A percentile compares a stretch with the other conserved stretches of the same genome.
These are phyloP conservation scores for Strobilomyces dryophilus DNA, from an alignment of 768 basidiomycete genomes.

Conservation along the genomic window DNA sequence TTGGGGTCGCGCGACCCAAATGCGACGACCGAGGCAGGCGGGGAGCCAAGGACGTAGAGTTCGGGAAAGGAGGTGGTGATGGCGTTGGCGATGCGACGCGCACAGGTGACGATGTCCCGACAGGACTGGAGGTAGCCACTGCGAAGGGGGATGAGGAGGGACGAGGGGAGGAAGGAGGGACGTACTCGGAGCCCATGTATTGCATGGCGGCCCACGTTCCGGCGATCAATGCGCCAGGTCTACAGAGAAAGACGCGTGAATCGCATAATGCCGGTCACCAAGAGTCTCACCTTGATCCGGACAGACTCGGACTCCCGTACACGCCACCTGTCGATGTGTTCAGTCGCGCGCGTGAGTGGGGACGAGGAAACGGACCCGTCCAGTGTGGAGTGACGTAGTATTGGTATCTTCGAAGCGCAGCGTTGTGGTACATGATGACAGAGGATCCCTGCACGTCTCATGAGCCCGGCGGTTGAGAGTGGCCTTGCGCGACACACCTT, in stretches of 20 bases:
- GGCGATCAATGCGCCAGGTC: constrained; percentile 89
- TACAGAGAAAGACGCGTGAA: constrained; percentile 22
- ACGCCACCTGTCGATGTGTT: constrained; percentile 61
- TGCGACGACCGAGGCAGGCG: constrained; percentile 86
- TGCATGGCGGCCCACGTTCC: constrained; percentile 98
- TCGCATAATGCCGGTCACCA: neutral
- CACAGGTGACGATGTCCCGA: constrained; percentile 69
- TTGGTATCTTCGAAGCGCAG: constrained; percentile 72
- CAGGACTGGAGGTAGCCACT: constrained; percentile 48
- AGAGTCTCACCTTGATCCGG: constrained; percentile 74
- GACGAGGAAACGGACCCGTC: constrained; percentile 47
- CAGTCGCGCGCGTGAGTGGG: neutral
- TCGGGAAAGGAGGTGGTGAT: constrained; percentile 73
- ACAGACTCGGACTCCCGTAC: constrained; percentile 85
- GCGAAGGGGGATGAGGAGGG: constrained; percentile 33
- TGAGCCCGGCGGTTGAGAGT: no score
- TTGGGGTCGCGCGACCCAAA: constrained; percentile 41
- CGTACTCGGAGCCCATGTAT: constrained; percentile 57
- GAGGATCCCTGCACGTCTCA: constrained; percentile 66
- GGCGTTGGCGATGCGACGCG: constrained; percentile 63
- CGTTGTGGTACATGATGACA: constrained; percentile 89
- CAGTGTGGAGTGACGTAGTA: constrained; percentile 84
- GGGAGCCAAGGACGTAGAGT: constrained; percentile 85
- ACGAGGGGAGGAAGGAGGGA: neutral
- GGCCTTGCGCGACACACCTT: constrained; percentile 48